phyloP scores from a whole-genome alignment of 2,329 filamentous ascomycete genomes.

The Blastomyces parvus region DNA sequence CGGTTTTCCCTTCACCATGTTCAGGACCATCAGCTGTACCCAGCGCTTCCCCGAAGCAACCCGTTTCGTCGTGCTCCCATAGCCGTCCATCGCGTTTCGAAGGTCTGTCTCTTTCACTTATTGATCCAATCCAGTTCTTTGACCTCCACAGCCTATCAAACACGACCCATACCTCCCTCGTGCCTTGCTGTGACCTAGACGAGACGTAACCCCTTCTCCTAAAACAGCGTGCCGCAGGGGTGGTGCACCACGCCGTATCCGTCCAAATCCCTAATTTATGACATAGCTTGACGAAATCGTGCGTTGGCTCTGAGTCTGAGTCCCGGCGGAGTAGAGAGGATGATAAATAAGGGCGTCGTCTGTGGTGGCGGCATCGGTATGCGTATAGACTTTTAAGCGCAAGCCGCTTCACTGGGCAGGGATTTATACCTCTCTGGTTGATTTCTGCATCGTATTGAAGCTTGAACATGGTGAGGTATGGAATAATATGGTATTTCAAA shows the following conservation, averaged over 20 bases:
- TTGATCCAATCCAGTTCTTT: conserved; percentile 47
- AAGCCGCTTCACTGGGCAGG: conserved; percentile 31
- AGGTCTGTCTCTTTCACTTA: conserved; percentile 24
- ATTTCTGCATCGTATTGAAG: conserved; percentile 38
- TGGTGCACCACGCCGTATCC: conserved; percentile 53
- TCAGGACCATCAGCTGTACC: conserved; percentile 40
- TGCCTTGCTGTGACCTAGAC: conserved; percentile 46
- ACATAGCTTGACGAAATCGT: conserved; percentile 51
- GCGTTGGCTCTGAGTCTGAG: conserved; percentile 52
- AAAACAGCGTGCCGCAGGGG: conserved; percentile 48
- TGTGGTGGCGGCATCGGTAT: conserved; percentile 54
- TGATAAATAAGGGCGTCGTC: conserved; percentile 50
- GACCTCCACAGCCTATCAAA: conserved; percentile 52
- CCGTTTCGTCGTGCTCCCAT: conserved; percentile 49
- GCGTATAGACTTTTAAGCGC: conserved; percentile 52
- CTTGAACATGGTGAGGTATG: conserved; percentile 44
- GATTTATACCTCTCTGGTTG: conserved; percentile 29
- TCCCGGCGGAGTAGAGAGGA: conserved; percentile 47
- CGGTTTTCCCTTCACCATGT: conserved; percentile 45
- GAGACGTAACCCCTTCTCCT: conserved; percentile 49
- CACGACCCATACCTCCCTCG: conserved; percentile 52
- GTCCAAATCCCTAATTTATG: conserved; percentile 52
- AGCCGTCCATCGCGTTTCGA: conserved; percentile 41
- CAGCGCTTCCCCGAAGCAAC: conserved; percentile 46
- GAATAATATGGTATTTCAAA: conserved; percentile 55